These are phyloP conservation scores for Marvania coccoides DNA, from an alignment of 139 green algal genomes.

Conservation along the genomic window DNA sequence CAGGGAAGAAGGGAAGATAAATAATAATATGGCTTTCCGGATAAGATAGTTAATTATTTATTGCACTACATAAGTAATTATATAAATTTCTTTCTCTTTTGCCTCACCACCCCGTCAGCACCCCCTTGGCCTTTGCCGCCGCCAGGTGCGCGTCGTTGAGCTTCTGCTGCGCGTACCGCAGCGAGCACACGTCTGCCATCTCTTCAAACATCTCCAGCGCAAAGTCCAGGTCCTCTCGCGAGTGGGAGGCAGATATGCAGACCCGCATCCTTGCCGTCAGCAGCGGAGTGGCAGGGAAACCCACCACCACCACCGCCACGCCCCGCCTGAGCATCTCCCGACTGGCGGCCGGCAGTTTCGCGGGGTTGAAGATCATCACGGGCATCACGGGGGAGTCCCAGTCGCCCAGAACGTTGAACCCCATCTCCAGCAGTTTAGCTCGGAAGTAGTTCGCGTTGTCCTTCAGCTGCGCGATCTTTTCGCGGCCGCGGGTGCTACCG, in stretches of 20 bases:
- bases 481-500: conserved; percentile 38
- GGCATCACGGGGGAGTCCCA: conserved; percentile 95
- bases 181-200: conserved; percentile 9
- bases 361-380: conserved; percentile 93
- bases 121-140: background rate
- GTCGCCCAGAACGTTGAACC: conserved; percentile 87
- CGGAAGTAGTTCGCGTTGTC: conserved; percentile 94
- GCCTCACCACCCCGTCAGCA: background rate
- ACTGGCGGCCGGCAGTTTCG: conserved; percentile 70
- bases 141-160: background rate
- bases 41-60: too few species aligned
- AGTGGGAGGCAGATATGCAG: conserved; percentile 93
- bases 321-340: conserved; percentile 53
- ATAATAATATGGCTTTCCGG: too few species aligned
- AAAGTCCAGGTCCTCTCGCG: conserved; percentile 80
- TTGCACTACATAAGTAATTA: too few species aligned
- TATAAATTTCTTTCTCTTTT: background rate
- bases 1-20: too few species aligned
- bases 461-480: conserved; percentile 57
- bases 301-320: conserved; percentile 92
- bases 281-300: conserved; percentile 92
- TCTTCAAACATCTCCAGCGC: conserved; percentile 60
- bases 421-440: conserved; percentile 56
- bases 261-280: conserved; percentile 74
- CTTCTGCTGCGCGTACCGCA: conserved; percentile 10